phyloP scores from a whole-genome alignment of 1,139 yeast genomes.

The Blastobotrys serpentis region DNA sequence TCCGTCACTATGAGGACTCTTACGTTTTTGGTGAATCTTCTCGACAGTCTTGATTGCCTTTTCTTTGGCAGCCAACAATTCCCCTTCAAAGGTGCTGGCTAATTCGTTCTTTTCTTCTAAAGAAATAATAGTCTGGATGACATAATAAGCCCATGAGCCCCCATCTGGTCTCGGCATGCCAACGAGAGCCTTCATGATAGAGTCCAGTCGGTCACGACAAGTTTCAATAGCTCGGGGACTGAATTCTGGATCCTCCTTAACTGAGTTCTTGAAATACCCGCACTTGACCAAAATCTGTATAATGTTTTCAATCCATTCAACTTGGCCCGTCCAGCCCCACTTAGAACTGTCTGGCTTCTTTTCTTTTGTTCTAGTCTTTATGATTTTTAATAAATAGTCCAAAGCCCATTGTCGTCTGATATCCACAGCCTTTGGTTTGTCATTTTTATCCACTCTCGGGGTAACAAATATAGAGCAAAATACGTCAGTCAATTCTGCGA shows the following conservation, averaged over 20 bases:
- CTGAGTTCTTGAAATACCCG: constrained; percentile 51
- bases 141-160: constrained; percentile 58
- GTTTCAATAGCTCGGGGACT: constrained; percentile 25
- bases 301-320: constrained; percentile 49
- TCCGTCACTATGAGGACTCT: constrained; percentile 42
- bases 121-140: constrained; percentile 24
- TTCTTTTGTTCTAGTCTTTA: constrained; percentile 32
- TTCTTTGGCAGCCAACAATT: constrained; percentile 44
- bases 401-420: constrained; percentile 62
- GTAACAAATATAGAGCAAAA: constrained; percentile 35
- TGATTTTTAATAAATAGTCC: constrained; percentile 61
- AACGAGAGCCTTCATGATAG: constrained; percentile 51
- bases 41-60: constrained; percentile 54
- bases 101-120: constrained; percentile 27
- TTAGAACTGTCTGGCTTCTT: background rate
- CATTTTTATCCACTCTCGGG: constrained; percentile 35
- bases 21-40: constrained; percentile 45
- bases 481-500: constrained; percentile 36
- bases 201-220: constrained; percentile 56
- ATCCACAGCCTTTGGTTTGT: constrained; percentile 41
- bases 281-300: constrained; percentile 52
- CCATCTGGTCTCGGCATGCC: constrained; percentile 42
- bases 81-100: constrained; percentile 38
- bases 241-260: constrained; percentile 23
- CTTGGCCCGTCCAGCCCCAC: constrained; percentile 17